These are phyloP conservation scores for Perkinsus olseni DNA, from an alignment of 169 alveolate species.

Conservation along the genomic window DNA sequence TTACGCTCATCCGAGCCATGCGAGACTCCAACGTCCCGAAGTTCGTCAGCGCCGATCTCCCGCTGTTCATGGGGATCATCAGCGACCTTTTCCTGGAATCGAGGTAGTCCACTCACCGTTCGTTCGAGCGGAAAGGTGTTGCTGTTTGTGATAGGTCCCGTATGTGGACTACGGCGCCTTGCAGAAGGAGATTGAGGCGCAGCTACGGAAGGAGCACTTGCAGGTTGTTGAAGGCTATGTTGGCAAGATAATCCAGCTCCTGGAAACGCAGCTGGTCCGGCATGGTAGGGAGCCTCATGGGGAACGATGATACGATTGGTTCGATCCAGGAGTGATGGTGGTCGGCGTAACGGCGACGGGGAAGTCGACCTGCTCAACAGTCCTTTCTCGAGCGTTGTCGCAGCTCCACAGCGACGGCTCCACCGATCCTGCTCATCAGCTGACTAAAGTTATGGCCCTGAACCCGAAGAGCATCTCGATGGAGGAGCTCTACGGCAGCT, in stretches of 20 bases:
- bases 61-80: slow-evolving; percentile 78
- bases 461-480: slow-evolving; percentile 84
- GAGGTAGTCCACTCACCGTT: slow-evolving; percentile 61
- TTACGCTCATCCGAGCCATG: slow-evolving; percentile 84
- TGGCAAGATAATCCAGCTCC: slow-evolving; percentile 76
- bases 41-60: slow-evolving; percentile 68
- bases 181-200: slow-evolving; percentile 54
- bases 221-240: slow-evolving; percentile 65
- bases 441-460: slow-evolving; percentile 57
- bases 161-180: neutral
- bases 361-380: slow-evolving; percentile 59
- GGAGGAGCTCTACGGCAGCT: slow-evolving; percentile 80
- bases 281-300: slow-evolving; percentile 26
- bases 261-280: slow-evolving; percentile 85
- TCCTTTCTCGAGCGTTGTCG: slow-evolving; percentile 60
- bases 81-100: slow-evolving; percentile 83
- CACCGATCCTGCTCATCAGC: slow-evolving; percentile 55
- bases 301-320: neutral
- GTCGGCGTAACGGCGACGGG: slow-evolving; percentile 79
- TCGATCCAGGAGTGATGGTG: slow-evolving; percentile 67
- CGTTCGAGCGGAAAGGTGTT: slow-evolving; percentile 33
- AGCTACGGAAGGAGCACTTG: slow-evolving; percentile 47
- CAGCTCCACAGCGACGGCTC: slow-evolving; percentile 31
- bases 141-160: neutral
- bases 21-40: slow-evolving; percentile 86